These are phyloP conservation scores for Gremmenia infestans DNA, from an alignment of 2,329 filamentous ascomycete genomes.

Conservation along the genomic window DNA sequence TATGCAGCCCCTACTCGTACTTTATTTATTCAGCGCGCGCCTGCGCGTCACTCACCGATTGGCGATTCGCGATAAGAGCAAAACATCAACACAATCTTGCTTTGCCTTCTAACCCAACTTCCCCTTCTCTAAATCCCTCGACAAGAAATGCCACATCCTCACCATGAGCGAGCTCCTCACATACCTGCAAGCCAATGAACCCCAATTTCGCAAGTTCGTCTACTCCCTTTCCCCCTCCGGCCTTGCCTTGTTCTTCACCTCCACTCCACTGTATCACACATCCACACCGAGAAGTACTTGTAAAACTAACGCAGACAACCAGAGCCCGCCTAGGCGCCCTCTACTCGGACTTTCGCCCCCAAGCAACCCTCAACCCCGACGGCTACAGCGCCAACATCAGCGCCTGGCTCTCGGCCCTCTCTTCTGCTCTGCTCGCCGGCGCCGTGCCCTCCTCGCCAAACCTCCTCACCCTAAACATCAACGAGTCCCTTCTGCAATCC, in stretches of 20 bases:
- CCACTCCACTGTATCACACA: too few species aligned
- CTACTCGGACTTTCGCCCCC: slow-evolving; percentile 79
- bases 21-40: too few species aligned
- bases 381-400: slow-evolving; percentile 75
- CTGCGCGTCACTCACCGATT: too few species aligned
- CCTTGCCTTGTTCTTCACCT: not conserved
- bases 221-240: not conserved
- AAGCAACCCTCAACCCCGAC: slow-evolving; percentile 74
- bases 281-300: too few species aligned
- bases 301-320: not conserved
- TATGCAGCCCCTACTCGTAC: too few species aligned
- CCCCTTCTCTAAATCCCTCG: slow-evolving; percentile 1
- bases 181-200: slow-evolving; percentile 57
- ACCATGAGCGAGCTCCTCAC: slow-evolving; percentile 64
- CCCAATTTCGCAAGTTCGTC: slow-evolving; percentile 54
- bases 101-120: slow-evolving; percentile 1
- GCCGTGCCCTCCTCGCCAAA: slow-evolving; percentile 37
- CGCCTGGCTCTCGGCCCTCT: slow-evolving; percentile 73
- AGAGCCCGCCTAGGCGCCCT: slow-evolving; percentile 77
- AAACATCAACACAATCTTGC: slow-evolving; percentile 11
- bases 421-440: slow-evolving; percentile 63
- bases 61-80: slow-evolving; percentile 10
- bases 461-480: slow-evolving; percentile 48
- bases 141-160: slow-evolving; percentile 8
- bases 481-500: slow-evolving; percentile 61